Evolutionary conservation across 352 stramenopile species (phyloP), one percentile per base, ranked within the genome.

Genomic region (Pythium chondricola): DNA sequence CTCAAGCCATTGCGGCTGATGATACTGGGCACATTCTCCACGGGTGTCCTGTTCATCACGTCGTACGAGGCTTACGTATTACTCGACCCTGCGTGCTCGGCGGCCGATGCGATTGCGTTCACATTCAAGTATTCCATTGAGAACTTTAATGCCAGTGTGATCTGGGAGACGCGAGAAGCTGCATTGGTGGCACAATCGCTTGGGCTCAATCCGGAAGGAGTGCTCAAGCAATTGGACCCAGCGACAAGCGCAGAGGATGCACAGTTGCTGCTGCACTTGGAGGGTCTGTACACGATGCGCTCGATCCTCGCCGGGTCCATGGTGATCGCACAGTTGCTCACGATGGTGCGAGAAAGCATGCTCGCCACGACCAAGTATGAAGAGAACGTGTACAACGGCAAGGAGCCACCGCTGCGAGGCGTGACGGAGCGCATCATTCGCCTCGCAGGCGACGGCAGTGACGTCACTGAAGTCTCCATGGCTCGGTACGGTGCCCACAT

Each of bases 391-490:
- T 81, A 65, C 41, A 62, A 51, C 3, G 74, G 74, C 11, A 60
- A 65, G 0, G 74, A 82, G 37, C 71, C 74, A 6, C 71, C 71
- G 3, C 54, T 85, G 5, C 56, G 62, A 6, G 74, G 74, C 8
- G 59, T 85, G n/a, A 45, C 69, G 14, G 74, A 85, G 48, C 67
- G 74, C 29, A 74, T 85, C 41, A 76, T 85, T 30, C 69, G 74
- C 20, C 69, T 85, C 27, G 68, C 71, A 6, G 74, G 74, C 0
- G 58, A 71, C 32, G 65, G 64, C 4, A 85, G 69, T 20, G 71
- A 83, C 32, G 71, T 80, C n/a, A 83, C 74, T 0, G 74, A 85
- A 37, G 71, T 85, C 22, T 85, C 74, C 0, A 85, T 85, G 74
- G 62, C 52, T 13, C 55, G 74, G 4, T 85, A 85, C 47, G 74